phyloP scores from a whole-genome alignment of 768 basidiomycete species.

The Suillus subalutaceus region DNA sequence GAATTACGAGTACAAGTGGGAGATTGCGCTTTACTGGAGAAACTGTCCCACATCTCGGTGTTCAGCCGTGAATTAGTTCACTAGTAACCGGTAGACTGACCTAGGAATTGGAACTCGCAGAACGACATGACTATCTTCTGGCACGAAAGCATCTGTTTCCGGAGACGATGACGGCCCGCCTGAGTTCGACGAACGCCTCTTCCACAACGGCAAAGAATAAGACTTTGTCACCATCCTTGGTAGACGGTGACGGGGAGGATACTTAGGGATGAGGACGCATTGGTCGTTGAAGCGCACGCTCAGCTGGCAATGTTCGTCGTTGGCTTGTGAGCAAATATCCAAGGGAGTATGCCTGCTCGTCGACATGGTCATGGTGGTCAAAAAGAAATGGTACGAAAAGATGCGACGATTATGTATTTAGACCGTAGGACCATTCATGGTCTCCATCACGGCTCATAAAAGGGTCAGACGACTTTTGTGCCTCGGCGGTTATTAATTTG shows the following conservation, averaged over 20 bases:
- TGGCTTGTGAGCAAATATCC: too few species aligned
- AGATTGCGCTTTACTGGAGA: slow-evolving; percentile 45
- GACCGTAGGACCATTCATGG: neutral
- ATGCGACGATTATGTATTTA: slow-evolving; percentile 1
- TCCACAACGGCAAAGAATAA: slow-evolving; percentile 72
- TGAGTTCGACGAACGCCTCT: slow-evolving; percentile 33
- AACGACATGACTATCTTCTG: slow-evolving; percentile 49
- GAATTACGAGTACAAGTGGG: slow-evolving; percentile 41
- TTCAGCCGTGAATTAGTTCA: neutral
- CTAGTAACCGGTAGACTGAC: slow-evolving; percentile 37
- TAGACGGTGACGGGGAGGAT: slow-evolving; percentile 40
- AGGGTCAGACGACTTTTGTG: slow-evolving; percentile 5
- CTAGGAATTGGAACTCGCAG: slow-evolving; percentile 66
- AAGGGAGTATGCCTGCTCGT: neutral
- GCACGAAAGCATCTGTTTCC: slow-evolving; percentile 24
- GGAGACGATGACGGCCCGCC: slow-evolving; percentile 20
- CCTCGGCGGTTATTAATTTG: neutral
- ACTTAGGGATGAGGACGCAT: slow-evolving; percentile 76
- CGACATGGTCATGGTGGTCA: slow-evolving; percentile 5
- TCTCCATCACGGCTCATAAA: neutral
- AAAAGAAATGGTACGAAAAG: neutral
- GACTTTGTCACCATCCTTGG: slow-evolving; percentile 63
- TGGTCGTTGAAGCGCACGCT: slow-evolving; percentile 72
- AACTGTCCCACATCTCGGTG: slow-evolving; percentile 32
- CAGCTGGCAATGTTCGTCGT: slow-evolving; percentile 21